Percentiles rank a stretch among this genome's conserved stretches.
These are phyloP conservation scores for Aspergillus novofumigatus DNA, from an alignment of 2,329 filamentous ascomycete genomes.

Conservation along the genomic window DNA sequence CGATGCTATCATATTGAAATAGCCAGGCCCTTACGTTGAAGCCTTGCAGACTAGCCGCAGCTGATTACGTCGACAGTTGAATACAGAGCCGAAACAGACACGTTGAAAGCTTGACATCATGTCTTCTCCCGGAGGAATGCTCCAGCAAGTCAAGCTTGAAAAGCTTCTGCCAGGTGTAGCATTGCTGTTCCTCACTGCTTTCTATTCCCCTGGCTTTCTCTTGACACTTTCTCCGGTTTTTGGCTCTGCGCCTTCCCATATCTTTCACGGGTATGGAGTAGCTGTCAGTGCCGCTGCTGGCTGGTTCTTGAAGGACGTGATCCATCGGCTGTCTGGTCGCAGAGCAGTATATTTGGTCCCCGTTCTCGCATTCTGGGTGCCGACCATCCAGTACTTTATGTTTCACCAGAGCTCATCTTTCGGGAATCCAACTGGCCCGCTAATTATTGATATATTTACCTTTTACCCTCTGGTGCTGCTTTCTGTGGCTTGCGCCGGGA, in stretches of 20 bases:
- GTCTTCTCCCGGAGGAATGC: constrained; percentile 21
- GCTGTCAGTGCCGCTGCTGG: constrained; percentile 66
- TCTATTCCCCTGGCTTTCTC: constrained; percentile 48
- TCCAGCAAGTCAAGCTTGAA: constrained; percentile 23
- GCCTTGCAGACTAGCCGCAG: constrained; percentile 3
- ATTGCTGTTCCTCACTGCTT: constrained; percentile 36
- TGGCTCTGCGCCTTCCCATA: constrained; percentile 71
- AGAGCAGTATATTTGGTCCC: constrained; percentile 56
- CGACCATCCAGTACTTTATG: constrained; percentile 67
- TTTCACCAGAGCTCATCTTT: constrained; percentile 62
- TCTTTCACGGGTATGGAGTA: constrained; percentile 66
- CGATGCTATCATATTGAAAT: background rate
- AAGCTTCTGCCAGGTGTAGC: constrained; percentile 26
- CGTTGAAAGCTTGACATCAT: constrained; percentile 19
- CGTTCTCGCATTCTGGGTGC: constrained; percentile 70
- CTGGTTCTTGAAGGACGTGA: constrained; percentile 62
- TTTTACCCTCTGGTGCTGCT: constrained; percentile 65
- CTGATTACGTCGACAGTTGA: background rate
- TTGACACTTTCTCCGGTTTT: constrained; percentile 81
- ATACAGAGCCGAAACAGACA: background rate
- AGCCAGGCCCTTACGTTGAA: background rate
- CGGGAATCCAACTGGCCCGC: constrained; percentile 67
- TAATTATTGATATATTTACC: constrained; percentile 69
- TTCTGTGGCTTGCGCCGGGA: constrained; percentile 61
- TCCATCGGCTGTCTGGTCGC: constrained; percentile 46